Evolutionary conservation across 768 basidiomycete species (phyloP).

Genomic region (Pleurotus tuoliensis): DNA sequence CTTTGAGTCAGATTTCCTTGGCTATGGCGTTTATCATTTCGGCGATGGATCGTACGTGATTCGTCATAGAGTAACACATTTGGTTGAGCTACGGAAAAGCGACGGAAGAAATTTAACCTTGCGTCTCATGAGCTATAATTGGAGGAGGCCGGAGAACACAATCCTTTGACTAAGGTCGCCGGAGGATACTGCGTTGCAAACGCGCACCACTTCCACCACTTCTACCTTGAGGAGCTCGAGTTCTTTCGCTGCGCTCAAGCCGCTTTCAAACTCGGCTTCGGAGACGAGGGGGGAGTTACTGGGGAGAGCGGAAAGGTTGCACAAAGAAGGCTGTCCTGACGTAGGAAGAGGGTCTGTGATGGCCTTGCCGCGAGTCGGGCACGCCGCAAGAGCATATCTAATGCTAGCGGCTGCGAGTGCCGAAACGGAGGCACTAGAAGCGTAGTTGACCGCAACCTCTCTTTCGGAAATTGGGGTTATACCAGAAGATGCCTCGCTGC

Average conservation of each 20-base stretch:
- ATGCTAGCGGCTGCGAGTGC: slow-evolving; percentile 36
- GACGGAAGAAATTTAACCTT: no score
- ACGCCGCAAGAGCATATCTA: slow-evolving; percentile 34
- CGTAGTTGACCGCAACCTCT: not conserved
- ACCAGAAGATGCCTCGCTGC: slow-evolving; percentile 18
- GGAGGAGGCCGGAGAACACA: slow-evolving; percentile 52
- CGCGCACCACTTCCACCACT: slow-evolving; percentile 79
- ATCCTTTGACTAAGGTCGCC: slow-evolving; percentile 79
- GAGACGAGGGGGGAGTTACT: slow-evolving; percentile 39
- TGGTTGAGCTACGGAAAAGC: slow-evolving; percentile 51
- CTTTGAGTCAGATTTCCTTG: slow-evolving; percentile 85
- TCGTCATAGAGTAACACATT: slow-evolving; percentile 77
- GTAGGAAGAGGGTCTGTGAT: slow-evolving; percentile 42
- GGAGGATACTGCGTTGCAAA: slow-evolving; percentile 75
- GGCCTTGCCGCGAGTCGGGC: slow-evolving; percentile 53
- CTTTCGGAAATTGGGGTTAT: slow-evolving; percentile 2
- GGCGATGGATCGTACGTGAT: slow-evolving; percentile 74
- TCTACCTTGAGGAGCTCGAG: slow-evolving; percentile 77
- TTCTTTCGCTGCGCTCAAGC: slow-evolving; percentile 74
- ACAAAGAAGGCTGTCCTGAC: slow-evolving; percentile 22
- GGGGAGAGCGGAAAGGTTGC: not conserved
- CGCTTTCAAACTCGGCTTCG: slow-evolving; percentile 57
- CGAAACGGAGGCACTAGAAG: slow-evolving; percentile 23
- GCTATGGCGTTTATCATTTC: slow-evolving; percentile 96
- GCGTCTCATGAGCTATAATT: not conserved